These are phyloP conservation scores for Salix purpurea DNA, from an alignment of 345 rosid genomes.

Conservation along the genomic window DNA sequence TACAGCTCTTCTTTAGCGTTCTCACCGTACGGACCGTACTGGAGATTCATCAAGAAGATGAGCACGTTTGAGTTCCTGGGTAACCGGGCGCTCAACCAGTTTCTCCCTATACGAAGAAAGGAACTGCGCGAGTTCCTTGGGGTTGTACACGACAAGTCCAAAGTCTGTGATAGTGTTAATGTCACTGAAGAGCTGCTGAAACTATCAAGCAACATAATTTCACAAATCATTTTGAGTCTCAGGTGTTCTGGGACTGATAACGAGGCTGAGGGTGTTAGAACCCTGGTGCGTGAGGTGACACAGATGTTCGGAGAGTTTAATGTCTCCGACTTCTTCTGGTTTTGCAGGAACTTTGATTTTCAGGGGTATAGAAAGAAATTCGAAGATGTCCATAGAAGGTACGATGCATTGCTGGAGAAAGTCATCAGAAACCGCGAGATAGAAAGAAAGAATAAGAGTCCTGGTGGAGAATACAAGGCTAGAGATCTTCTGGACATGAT, in stretches of 20 bases:
- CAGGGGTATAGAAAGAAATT: slow-evolving; percentile 33
- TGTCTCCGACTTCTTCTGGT: slow-evolving; percentile 42
- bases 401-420: slow-evolving; percentile 34
- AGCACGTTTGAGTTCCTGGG: slow-evolving; percentile 44
- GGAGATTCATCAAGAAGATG: slow-evolving; percentile 45
- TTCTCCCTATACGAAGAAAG: slow-evolving; percentile 29
- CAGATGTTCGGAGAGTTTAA: slow-evolving; percentile 45
- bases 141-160: slow-evolving; percentile 15
- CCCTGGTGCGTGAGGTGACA: slow-evolving; percentile 33
- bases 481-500: slow-evolving; percentile 41
- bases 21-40: slow-evolving; percentile 38
- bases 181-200: slow-evolving; percentile 38
- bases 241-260: slow-evolving; percentile 29
- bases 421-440: slow-evolving; percentile 28
- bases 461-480: slow-evolving; percentile 4
- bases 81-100: slow-evolving; percentile 25
- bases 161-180: slow-evolving; percentile 22
- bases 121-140: slow-evolving; percentile 24
- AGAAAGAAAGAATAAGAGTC: slow-evolving; percentile 1
- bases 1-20: slow-evolving; percentile 44
- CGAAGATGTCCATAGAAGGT: slow-evolving; percentile 26
- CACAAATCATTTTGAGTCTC: slow-evolving; percentile 44
- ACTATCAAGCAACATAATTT: slow-evolving; percentile 36
- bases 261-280: slow-evolving; percentile 29
- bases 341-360: slow-evolving; percentile 34